phyloP scores from a whole-genome alignment of 768 basidiomycete species.

The Boletellus ananas region DNA sequence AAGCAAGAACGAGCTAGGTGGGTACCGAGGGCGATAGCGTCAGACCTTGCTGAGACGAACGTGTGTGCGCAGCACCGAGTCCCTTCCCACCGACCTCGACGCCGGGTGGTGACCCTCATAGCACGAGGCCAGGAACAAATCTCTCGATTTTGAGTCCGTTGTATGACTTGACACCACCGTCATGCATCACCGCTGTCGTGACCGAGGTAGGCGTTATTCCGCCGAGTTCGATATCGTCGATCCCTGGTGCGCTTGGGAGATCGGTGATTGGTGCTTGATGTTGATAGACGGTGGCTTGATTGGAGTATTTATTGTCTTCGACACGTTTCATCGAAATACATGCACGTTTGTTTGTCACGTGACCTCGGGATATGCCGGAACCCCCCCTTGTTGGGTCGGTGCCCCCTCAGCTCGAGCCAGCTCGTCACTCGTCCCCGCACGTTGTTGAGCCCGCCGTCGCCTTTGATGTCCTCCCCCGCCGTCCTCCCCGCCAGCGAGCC shows the following conservation, averaged over 20 bases:
- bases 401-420: slow-evolving; percentile 5
- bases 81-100: slow-evolving; percentile 20
- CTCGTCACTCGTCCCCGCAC: slow-evolving; percentile 4
- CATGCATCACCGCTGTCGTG: slow-evolving; percentile 91
- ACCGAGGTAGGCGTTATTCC: slow-evolving; percentile 97
- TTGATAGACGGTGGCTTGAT: not conserved
- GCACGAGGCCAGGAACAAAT: slow-evolving; percentile 39
- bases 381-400: slow-evolving; percentile 1
- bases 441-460: slow-evolving; percentile 8
- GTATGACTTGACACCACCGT: slow-evolving; percentile 92
- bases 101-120: not conserved
- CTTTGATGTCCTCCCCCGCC: slow-evolving; percentile 25
- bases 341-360: slow-evolving; percentile 24
- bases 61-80: slow-evolving; percentile 24
- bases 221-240: slow-evolving; percentile 83
- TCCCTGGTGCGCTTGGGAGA: slow-evolving; percentile 60
- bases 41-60: slow-evolving; percentile 1
- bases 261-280: slow-evolving; percentile 21
- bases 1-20: slow-evolving; percentile 94
- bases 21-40: slow-evolving; percentile 13
- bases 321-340: not conserved
- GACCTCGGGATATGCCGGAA: slow-evolving; percentile 14
- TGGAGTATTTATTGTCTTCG: slow-evolving; percentile 10
- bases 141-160: slow-evolving; percentile 82
- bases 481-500: slow-evolving; percentile 3